phyloP scores from a whole-genome alignment of 2,329 filamentous ascomycete species.

The Zasmidium citrigriseum region DNA sequence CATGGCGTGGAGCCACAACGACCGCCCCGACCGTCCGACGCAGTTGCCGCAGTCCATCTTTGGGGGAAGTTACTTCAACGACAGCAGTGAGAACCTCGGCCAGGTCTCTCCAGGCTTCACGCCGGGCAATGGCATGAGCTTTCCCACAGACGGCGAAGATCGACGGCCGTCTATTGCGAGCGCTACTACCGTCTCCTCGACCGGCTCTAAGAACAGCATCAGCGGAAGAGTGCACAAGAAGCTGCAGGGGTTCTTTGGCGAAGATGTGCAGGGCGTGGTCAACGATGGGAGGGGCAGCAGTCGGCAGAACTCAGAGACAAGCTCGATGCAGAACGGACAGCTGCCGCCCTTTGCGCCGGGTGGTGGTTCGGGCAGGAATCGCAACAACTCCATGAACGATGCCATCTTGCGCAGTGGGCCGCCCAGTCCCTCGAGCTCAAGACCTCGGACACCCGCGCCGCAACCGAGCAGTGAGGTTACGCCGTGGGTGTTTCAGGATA shows the following conservation, averaged over 20 bases:
- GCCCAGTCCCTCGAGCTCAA: constrained; percentile 71
- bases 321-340: constrained; percentile 36
- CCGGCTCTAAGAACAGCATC: constrained; percentile 73
- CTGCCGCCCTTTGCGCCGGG: constrained; percentile 55
- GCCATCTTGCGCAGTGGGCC: constrained; percentile 56
- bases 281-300: constrained; percentile 42
- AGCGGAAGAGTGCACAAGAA: constrained; percentile 76
- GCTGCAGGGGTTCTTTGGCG: constrained; percentile 88
- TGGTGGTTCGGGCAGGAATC: constrained; percentile 58
- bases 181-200: constrained; percentile 81
- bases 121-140: constrained; percentile 52
- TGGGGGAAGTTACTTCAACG: constrained; percentile 62
- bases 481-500: constrained; percentile 85
- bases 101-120: constrained; percentile 73
- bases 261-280: constrained; percentile 68
- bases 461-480: constrained; percentile 76
- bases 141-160: constrained; percentile 65
- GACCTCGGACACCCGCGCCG: constrained; percentile 71
- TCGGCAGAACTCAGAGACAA: constrained; percentile 66
- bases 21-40: constrained; percentile 29
- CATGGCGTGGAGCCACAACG: constrained; percentile 42
- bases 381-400: constrained; percentile 80
- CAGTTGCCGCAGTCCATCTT: constrained; percentile 48
- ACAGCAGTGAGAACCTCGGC: constrained; percentile 69
- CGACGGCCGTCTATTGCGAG: constrained; percentile 86